Evolutionary conservation across 768 basidiomycete species (phyloP), one percentile per base, ranked within the genome.

Genomic region (Gymnopilus dilepis): DNA sequence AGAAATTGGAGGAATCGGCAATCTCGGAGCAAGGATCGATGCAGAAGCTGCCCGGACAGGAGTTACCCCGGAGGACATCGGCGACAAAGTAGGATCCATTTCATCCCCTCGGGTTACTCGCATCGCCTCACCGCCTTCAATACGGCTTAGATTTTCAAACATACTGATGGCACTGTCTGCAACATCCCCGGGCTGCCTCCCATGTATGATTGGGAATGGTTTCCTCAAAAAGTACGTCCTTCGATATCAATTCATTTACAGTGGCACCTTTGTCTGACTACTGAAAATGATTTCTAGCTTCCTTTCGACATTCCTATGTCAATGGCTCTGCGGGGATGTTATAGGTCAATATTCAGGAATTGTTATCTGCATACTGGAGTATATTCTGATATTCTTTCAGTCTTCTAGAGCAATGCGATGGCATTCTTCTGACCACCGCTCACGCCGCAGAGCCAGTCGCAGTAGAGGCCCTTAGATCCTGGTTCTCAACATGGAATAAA

Each of bases 201-300:
- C 3, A 59, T 59, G 58, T 53, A 59, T 12, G 58, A 59, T 21
- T 59, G 41, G 15, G 58, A 59, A 22, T 59, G 52, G 19, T 59
- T 53, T 30, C 51, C 58, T 6, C 58, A 59, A 26, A 17, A 30
- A 38, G 58, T 53, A 31, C 6, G 28, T 19, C 12, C 19, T 7
- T 22, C 15, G 9, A n/a, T n/a, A n/a, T n/a, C n/a, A n/a, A n/a
- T n/a, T n/a, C n/a, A n/a, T n/a, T n/a, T n/a, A n/a, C n/a, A n/a
- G n/a, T n/a, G n/a, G n/a, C n/a, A n/a, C n/a, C n/a, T n/a, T 11
- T 37, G 34, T 15, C 11, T 37, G n/a, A n/a, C n/a, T 37, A 2
- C 24, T 6, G 17, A 6, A 13, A 48, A 34, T 34, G 26, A 3
- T 21, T 26, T 21, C n/a, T n/a, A 59, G 58, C 50, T 59, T 52